Evolutionary conservation across 176 grass and related monocot genomes (phyloP).

Genomic region (Puya raimondii): DNA sequence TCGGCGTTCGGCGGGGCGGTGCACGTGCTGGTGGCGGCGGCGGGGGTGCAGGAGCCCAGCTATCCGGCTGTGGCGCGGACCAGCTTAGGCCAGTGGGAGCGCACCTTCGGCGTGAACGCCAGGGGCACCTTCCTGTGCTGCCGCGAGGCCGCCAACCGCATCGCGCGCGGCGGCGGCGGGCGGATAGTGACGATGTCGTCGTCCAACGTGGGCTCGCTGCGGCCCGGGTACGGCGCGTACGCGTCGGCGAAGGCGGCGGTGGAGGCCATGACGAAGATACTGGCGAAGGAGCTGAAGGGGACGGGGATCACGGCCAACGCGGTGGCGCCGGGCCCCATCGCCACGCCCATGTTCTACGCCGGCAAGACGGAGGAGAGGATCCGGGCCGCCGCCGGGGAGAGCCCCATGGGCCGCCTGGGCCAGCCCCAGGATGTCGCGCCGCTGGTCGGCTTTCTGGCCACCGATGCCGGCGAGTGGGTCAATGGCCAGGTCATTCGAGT

Average conservation of each 20-base stretch:
- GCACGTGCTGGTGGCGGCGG: constrained; percentile 53
- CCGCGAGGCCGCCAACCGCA: constrained; percentile 50
- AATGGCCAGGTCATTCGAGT: constrained; percentile 52
- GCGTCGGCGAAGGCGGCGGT: constrained; percentile 40
- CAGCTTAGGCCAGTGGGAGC: constrained; percentile 35
- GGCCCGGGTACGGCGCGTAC: constrained; percentile 31
- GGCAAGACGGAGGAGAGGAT: constrained; percentile 43
- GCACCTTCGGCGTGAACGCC: constrained; percentile 28
- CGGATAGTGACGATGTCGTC: constrained; percentile 65
- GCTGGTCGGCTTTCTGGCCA: constrained; percentile 50
- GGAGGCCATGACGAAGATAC: constrained; percentile 46
- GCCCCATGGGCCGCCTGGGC: constrained; percentile 44
- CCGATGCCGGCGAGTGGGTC: constrained; percentile 48
- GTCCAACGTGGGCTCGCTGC: constrained; percentile 30
- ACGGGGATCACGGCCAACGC: constrained; percentile 44
- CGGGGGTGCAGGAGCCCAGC: constrained; percentile 33
- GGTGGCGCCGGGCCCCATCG: constrained; percentile 48
- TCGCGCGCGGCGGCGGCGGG: constrained; percentile 47
- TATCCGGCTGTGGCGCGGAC: constrained; percentile 38
- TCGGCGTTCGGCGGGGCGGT: constrained; percentile 36
- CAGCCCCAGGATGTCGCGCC: constrained; percentile 36
- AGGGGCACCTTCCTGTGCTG: constrained; percentile 73
- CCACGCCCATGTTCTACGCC: constrained; percentile 46
- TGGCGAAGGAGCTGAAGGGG: constrained; percentile 37
- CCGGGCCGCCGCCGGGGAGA: constrained; percentile 23